phyloP scores from a whole-genome alignment of 345 rosid species.

The Gossypium thurberi region DNA sequence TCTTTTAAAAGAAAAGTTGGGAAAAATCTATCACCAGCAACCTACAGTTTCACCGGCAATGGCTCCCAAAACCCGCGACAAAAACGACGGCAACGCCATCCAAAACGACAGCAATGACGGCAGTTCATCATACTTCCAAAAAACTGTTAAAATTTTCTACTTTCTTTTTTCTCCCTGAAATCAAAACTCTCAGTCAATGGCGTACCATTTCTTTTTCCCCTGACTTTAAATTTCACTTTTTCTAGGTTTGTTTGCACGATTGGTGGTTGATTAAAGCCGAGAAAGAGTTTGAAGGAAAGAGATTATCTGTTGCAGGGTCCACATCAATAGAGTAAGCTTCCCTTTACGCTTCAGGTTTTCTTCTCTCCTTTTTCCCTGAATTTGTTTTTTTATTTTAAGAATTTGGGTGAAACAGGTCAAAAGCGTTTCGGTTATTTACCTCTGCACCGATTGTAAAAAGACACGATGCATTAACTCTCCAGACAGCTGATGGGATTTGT shows the following conservation, averaged over 20 bases:
- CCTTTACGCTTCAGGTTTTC: background rate
- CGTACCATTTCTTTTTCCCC: background rate
- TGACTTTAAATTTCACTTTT: background rate
- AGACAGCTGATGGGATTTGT: constrained; percentile 58
- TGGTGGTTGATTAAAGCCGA: constrained; percentile 74
- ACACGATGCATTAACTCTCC: constrained; percentile 51
- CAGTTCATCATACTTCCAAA: constrained; percentile 16
- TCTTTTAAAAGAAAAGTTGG: background rate
- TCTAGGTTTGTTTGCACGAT: constrained; percentile 50
- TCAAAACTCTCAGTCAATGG: background rate
- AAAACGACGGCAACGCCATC: background rate
- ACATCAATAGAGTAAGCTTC: constrained; percentile 37
- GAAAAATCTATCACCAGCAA: background rate
- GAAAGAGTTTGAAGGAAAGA: constrained; percentile 41
- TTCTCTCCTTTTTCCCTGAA: background rate
- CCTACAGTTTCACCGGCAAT: background rate
- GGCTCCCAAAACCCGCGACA: background rate
- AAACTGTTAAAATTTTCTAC: constrained; percentile 13
- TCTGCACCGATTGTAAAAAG: constrained; percentile 68
- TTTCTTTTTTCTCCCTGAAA: background rate
- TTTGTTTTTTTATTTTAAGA: background rate
- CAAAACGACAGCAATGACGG: background rate
- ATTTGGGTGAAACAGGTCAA: constrained; percentile 21
- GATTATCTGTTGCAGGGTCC: constrained; percentile 67
- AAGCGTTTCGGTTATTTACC: constrained; percentile 49